Evolutionary conservation across 768 basidiomycete species (phyloP).

Genomic region (Xerocomellus dryophilus): DNA sequence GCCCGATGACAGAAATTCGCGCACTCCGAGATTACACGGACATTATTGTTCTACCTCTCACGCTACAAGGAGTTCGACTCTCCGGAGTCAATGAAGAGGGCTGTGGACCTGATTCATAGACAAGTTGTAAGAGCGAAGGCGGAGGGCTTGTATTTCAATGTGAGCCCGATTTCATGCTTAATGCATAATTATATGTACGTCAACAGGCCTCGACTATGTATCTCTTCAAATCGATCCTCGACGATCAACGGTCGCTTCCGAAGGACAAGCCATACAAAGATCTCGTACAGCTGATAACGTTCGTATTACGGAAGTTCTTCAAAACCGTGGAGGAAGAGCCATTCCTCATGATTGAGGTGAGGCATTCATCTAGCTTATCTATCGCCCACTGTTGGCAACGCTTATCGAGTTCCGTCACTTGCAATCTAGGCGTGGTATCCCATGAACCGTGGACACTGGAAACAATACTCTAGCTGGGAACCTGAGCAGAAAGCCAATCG

Average conservation of each 20-base stretch:
- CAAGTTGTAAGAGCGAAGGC: conserved; percentile 89
- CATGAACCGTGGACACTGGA: conserved; percentile 85
- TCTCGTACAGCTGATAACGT: conserved; percentile 79
- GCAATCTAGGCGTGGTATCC: conserved; percentile 75
- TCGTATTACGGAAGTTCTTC: conserved; percentile 90
- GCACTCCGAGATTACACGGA: conserved; percentile 77
- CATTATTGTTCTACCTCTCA: conserved; percentile 77
- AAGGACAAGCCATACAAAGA: conserved; percentile 79
- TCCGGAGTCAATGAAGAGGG: conserved; percentile 83
- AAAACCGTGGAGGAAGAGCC: conserved; percentile 82
- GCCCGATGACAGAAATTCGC: conserved; percentile 74
- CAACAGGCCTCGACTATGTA: conserved; percentile 82
- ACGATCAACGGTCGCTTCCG: conserved; percentile 76
- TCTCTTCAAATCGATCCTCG: conserved; percentile 84
- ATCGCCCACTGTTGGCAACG: conserved; percentile 11
- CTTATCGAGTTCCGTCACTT: conserved; percentile 16
- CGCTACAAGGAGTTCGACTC: conserved; percentile 77
- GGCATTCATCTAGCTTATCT: conserved; percentile 32
- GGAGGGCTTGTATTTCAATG: conserved; percentile 95
- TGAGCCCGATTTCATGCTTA: conserved; percentile 33
- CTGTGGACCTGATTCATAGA: conserved; percentile 85
- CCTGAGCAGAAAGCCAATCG: conserved; percentile 45
- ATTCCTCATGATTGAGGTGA: conserved; percentile 86
- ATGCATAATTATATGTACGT: conserved; percentile 19
- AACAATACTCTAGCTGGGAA: conserved; percentile 77